Base-by-base conservation (phyloP, 352 stramenopile species). In the Globisporangium nodosum region DNA sequence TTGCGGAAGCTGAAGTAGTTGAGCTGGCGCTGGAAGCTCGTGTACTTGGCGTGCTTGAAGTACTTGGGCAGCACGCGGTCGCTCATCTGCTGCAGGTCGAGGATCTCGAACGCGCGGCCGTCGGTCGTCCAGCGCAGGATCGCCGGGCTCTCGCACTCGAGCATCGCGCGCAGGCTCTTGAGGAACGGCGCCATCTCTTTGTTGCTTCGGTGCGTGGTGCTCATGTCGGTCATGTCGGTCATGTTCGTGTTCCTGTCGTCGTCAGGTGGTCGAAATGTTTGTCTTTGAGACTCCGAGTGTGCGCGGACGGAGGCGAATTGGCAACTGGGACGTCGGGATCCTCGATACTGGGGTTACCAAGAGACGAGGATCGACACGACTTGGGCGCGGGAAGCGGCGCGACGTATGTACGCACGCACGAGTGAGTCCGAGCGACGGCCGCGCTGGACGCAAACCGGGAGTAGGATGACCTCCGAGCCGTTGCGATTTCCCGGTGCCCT, bases 1-100 rank as follows among this genome's bases (percentile, higher is more conserved):
- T 91, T 90, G 65, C 80, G 71, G 69, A 97, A 97, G 56, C 78
- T 79, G 61, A 97, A 97, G 64, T 97, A 97, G 69, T 94, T 96
- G 55, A 97, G 75, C 64, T 97, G 88, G 11, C 90, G 77, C 52
- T 94, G 84, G 46, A 97, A 89, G 37, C 84, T 96, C 57, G 80
- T 90, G 67, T 76, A 90, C 57, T 87, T 73, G 55, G 75, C 85
- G 63, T 94, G 84, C 54, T 86, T 87, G 60, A 95, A 94, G 63
- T 94, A 94, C 49, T 80, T 80, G 4, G 88, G 87, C 39, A 96
- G 69, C 87, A 79, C 43, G 68, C 58, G 61, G 90, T 90, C 60
- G 96, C 42, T 48, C 42, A 48, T 48, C 42, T 85, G 48, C 39
- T 66, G 56, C 71, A 88, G 78, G 71, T 92, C 78, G 64, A 81